phyloP scores from a whole-genome alignment of 1,284 basidiomycete species.

The Anthracocystis panici-leucophaei region DNA sequence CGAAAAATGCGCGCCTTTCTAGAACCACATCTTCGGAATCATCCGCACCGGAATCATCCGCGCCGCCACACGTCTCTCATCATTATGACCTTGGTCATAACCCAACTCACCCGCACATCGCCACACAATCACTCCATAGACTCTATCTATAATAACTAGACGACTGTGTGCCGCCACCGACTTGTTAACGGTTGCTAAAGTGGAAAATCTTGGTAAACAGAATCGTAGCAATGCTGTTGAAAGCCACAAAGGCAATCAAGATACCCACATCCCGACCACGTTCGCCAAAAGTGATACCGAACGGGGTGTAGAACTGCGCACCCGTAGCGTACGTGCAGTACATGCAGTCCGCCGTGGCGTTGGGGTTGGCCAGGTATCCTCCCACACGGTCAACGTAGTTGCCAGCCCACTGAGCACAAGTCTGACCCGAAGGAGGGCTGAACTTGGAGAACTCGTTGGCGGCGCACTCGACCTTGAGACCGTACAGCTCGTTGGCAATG shows the following conservation, averaged over 20 bases:
- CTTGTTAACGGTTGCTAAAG: slow-evolving; percentile 50
- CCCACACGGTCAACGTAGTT: slow-evolving; percentile 72
- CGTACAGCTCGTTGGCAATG: slow-evolving; percentile 83
- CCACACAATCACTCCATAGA: too few species aligned
- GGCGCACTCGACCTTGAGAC: slow-evolving; percentile 78
- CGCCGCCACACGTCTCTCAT: too few species aligned
- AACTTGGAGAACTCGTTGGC: slow-evolving; percentile 76
- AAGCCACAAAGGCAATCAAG: slow-evolving; percentile 55
- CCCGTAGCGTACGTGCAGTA: slow-evolving; percentile 80
- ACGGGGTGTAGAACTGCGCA: slow-evolving; percentile 78
- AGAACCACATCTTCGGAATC: not conserved
- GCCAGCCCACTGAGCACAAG: slow-evolving; percentile 74
- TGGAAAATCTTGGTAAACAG: slow-evolving; percentile 49
- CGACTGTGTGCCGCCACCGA: not conserved
- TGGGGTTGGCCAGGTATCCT: slow-evolving; percentile 84
- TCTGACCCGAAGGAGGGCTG: slow-evolving; percentile 80
- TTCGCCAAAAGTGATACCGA: slow-evolving; percentile 77
- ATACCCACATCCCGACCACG: slow-evolving; percentile 57
- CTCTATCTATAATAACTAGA: not conserved
- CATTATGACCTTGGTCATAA: too few species aligned
- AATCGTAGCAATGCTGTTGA: slow-evolving; percentile 51
- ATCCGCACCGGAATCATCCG: not conserved
- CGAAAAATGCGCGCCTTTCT: not conserved
- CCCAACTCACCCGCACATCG: too few species aligned
- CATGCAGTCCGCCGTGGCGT: slow-evolving; percentile 76